Evolutionary conservation across 208 protist species (phyloP).

Genomic region (Leishmania gerbilli): DNA sequence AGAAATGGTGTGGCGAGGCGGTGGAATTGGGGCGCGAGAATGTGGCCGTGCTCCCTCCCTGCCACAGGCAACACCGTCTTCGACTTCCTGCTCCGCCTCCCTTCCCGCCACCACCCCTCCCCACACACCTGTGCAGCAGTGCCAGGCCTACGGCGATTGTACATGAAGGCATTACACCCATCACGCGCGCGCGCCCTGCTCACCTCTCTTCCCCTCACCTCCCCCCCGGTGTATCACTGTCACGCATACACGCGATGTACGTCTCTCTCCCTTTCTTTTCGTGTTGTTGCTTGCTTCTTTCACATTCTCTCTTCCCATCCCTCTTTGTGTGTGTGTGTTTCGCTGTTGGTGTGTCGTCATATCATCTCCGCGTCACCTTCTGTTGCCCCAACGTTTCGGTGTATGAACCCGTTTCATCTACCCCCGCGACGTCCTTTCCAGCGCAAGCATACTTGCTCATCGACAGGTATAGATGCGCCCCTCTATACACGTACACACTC

Average conservation of each 20-base stretch:
- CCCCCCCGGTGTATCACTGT: background rate
- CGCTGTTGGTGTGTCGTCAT: background rate
- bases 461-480: background rate
- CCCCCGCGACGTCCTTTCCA: background rate
- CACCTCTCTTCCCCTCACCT: background rate
- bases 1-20: background rate
- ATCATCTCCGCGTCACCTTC: background rate
- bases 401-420: background rate
- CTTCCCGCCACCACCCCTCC: background rate
- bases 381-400: background rate
- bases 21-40: background rate
- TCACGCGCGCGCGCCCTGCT: background rate
- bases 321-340: too few relatives aligned
- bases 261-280: background rate
- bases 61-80: background rate
- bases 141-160: background rate
- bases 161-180: background rate
- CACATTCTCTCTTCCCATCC: background rate
- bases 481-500: background rate
- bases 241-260: background rate
- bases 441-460: background rate
- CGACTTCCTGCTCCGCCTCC: background rate
- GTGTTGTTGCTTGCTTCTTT: background rate
- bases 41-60: background rate
- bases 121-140: background rate